These are phyloP conservation scores for Mucor lusitanicus DNA, from an alignment of 371 early-diverging fungal species.

Conservation along the genomic window DNA sequence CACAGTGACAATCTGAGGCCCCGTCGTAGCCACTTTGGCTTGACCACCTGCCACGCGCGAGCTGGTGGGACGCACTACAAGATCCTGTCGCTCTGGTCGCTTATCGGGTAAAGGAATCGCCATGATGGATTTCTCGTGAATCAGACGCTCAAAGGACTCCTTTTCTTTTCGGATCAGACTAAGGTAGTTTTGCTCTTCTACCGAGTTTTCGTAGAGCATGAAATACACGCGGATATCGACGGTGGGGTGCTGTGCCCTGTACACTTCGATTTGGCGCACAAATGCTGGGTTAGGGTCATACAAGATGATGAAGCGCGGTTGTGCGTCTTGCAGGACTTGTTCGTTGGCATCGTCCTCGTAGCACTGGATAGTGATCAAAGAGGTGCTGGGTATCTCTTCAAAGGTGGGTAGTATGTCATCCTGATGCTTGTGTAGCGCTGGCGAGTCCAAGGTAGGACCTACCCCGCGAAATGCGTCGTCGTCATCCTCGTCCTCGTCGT, in stretches of 20 bases:
- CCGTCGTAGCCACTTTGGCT: conserved; percentile 6
- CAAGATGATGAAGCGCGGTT: conserved; percentile 85
- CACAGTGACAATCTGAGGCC: conserved; percentile 69
- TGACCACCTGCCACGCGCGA: conserved; percentile 66
- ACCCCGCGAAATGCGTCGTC: not conserved
- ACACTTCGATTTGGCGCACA: conserved; percentile 86
- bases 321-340: conserved; percentile 62
- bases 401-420: conserved; percentile 42
- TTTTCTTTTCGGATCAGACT: conserved; percentile 87
- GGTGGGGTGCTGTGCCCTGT: conserved; percentile 65
- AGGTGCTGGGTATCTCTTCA: conserved; percentile 26
- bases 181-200: conserved; percentile 95
- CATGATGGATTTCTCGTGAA: conserved; percentile 86
- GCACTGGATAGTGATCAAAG: conserved; percentile 62
- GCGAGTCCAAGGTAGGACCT: not conserved
- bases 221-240: conserved; percentile 81
- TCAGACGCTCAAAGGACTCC: conserved; percentile 91
- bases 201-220: conserved; percentile 89
- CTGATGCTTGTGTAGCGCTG: not conserved
- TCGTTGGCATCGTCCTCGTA: conserved; percentile 59
- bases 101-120: conserved; percentile 69
- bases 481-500: not conserved
- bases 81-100: conserved; percentile 37
- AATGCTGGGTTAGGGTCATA: conserved; percentile 89
- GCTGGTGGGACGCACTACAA: conserved; percentile 54